These are phyloP conservation scores for Neohortaea acidophila DNA, from an alignment of 495 filamentous ascomycete genomes.

Conservation along the genomic window DNA sequence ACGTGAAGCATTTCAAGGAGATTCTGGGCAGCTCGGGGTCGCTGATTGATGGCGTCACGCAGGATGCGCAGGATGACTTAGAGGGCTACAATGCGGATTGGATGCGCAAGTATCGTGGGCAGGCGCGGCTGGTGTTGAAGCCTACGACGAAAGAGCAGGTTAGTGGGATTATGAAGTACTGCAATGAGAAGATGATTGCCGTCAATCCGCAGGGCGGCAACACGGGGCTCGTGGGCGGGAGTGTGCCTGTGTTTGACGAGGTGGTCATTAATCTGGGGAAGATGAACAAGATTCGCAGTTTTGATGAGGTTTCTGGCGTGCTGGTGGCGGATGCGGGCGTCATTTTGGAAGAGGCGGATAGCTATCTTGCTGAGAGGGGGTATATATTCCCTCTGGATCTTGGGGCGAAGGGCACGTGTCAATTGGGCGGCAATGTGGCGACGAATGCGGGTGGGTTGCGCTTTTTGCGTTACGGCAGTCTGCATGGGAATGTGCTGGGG, in stretches of 20 bases:
- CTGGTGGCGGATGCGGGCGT: slow-evolving; percentile 81
- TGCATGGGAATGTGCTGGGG: slow-evolving; percentile 84
- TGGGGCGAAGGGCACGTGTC: slow-evolving; percentile 92
- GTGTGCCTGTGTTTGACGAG: slow-evolving; percentile 92
- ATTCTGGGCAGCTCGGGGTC: slow-evolving; percentile 53
- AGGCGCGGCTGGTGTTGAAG: slow-evolving; percentile 73
- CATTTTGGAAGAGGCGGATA: slow-evolving; percentile 77
- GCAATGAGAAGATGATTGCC: slow-evolving; percentile 76
- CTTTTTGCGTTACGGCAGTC: slow-evolving; percentile 77
- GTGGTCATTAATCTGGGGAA: slow-evolving; percentile 79
- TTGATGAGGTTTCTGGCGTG: slow-evolving; percentile 83
- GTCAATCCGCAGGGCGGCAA: slow-evolving; percentile 98
- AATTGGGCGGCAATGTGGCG: slow-evolving; percentile 94
- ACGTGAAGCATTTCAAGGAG: slow-evolving; percentile 65
- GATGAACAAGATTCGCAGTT: slow-evolving; percentile 81
- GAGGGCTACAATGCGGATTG: slow-evolving; percentile 92
- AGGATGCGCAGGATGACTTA: slow-evolving; percentile 53
- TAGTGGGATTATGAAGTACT: slow-evolving; percentile 78
- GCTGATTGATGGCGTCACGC: slow-evolving; percentile 64
- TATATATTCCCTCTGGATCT: slow-evolving; percentile 92
- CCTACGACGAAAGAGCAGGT: slow-evolving; percentile 69
- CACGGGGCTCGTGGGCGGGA: slow-evolving; percentile 86
- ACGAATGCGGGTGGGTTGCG: slow-evolving; percentile 90
- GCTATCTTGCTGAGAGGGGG: slow-evolving; percentile 57
- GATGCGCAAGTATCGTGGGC: slow-evolving; percentile 97